A percentile compares a stretch with the other conserved stretches of the same genome.
phyloP scores from a whole-genome alignment of 352 stramenopile species.

The Pythium folliculosum region DNA sequence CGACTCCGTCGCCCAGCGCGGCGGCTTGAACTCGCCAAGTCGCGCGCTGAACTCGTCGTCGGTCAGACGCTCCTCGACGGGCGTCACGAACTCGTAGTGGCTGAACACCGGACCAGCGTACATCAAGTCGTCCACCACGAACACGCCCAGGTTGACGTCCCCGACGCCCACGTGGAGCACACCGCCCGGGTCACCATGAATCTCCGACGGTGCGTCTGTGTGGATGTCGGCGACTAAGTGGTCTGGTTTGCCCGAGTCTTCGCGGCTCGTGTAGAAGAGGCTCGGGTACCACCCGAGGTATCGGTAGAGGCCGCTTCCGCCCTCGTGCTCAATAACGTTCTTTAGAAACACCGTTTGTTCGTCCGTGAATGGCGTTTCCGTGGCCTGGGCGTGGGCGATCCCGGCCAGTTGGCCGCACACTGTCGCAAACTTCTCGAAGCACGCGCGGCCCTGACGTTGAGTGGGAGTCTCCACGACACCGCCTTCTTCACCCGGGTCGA shows the following conservation, averaged over 20 bases:
- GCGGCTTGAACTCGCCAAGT: not conserved
- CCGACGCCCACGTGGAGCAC: slow-evolving; percentile 37
- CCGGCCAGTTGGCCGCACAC: slow-evolving; percentile 15
- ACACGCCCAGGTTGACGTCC: slow-evolving; percentile 30
- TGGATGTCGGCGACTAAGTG: slow-evolving; percentile 36
- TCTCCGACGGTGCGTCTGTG: slow-evolving; percentile 31
- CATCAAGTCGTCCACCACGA: slow-evolving; percentile 33
- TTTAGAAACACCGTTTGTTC: slow-evolving; percentile 29
- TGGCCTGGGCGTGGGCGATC: slow-evolving; percentile 15
- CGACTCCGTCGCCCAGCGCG: slow-evolving; percentile 26
- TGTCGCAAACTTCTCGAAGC: slow-evolving; percentile 23
- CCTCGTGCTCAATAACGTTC: slow-evolving; percentile 25
- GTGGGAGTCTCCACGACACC: not conserved
- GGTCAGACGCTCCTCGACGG: slow-evolving; percentile 29
- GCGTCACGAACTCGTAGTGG: slow-evolving; percentile 41
- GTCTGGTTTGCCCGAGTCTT: slow-evolving; percentile 36
- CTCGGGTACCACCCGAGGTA: slow-evolving; percentile 38
- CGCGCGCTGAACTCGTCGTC: slow-evolving; percentile 29
- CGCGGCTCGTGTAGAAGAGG: slow-evolving; percentile 32
- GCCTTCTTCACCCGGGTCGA: not conserved
- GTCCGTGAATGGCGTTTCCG: not conserved
- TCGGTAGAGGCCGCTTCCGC: slow-evolving; percentile 14
- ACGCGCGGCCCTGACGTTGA: not conserved
- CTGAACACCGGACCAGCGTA: slow-evolving; percentile 43
- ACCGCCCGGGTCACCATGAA: slow-evolving; percentile 1